Evolutionary conservation across 768 basidiomycete genomes (phyloP), one percentile per base, ranked within the genome.

Genomic region (Tylopilus balloui): DNA sequence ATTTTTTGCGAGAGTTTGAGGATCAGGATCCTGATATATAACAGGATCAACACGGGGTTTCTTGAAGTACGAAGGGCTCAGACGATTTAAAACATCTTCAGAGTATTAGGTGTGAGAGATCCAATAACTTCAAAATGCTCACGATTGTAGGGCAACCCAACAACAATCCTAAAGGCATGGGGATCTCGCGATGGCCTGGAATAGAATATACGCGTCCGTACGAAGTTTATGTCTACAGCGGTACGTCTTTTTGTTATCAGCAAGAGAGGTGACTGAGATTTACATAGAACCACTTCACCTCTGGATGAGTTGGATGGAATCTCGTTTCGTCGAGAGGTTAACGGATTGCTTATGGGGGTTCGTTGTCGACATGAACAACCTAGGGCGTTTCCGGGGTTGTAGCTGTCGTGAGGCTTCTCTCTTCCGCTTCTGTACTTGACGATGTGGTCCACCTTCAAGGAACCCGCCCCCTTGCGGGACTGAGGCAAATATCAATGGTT

Each of bases 81-180:
- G 55, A n/a, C 72, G 67, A 56, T 86, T 88, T 4, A 92, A 69
- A 15, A 83, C 63, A 64, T 92, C 90, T 91, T 52, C 4, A 23
- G 7, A 14, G 46, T 24, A 36, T 47, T 45, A 20, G 48, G 43
- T n/a, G 20, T 9, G 15, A 23, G 13, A 3, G 1, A 23, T 19
- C 31, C 28, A 23, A 13, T 27, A 24, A 39, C 36, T 35, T 34
- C 2, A 21, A 32, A 44, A 37, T 5, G 55, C 81, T 38, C 49
- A 92, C 92, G 88, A 57, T 76, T 73, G 1, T 74, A 69, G 4
- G 88, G 83, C 10, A 94, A 65, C 3, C 91, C 90, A 17, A 86
- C 75, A 1, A 78, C 57, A 31, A 86, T 73, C 19, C 64, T 64
- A 21, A 70, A 72, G 1, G 74, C 69, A n/a, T 77, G 69, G 0